These are phyloP conservation scores for Forsythia viridissima DNA, from an alignment of 257 asterid genomes.

Conservation along the genomic window DNA sequence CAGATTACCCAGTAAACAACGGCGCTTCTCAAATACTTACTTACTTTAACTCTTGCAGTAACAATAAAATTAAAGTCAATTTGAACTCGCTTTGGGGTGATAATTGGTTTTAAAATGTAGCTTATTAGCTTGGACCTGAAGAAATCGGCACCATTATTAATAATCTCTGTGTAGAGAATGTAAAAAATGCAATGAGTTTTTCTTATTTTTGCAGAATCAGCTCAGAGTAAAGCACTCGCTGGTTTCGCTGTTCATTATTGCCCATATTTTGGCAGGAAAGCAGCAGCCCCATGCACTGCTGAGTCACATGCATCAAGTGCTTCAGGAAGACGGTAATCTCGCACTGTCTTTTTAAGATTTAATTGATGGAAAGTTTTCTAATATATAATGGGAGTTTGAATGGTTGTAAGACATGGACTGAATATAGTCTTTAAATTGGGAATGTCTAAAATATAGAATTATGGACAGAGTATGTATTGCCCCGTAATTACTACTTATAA, in stretches of 20 bases:
- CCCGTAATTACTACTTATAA: background rate
- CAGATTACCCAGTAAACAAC: conserved; percentile 34
- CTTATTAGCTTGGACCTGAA: conserved; percentile 30
- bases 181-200: conserved; percentile 63
- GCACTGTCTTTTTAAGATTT: too few relatives aligned
- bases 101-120: conserved; percentile 31
- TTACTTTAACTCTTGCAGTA: conserved; percentile 31
- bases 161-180: conserved; percentile 25
- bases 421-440: background rate
- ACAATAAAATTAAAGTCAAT: conserved; percentile 23
- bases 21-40: conserved; percentile 35
- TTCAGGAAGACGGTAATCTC: conserved; percentile 51
- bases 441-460: background rate
- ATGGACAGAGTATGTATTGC: background rate
- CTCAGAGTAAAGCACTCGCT: conserved; percentile 51
- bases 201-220: conserved; percentile 57
- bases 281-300: conserved; percentile 46
- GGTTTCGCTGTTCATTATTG: conserved; percentile 39
- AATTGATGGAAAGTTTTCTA: background rate
- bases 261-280: conserved; percentile 65
- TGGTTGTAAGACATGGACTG: too few relatives aligned
- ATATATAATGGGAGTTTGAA: too few relatives aligned
- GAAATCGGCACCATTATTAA: conserved; percentile 54
- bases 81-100: conserved; percentile 29
- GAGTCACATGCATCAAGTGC: conserved; percentile 51